Percentiles rank a stretch among this genome's conserved stretches.
These are phyloP conservation scores for Emericellopsis terricola DNA, from an alignment of 495 filamentous ascomycete genomes.

Conservation along the genomic window DNA sequence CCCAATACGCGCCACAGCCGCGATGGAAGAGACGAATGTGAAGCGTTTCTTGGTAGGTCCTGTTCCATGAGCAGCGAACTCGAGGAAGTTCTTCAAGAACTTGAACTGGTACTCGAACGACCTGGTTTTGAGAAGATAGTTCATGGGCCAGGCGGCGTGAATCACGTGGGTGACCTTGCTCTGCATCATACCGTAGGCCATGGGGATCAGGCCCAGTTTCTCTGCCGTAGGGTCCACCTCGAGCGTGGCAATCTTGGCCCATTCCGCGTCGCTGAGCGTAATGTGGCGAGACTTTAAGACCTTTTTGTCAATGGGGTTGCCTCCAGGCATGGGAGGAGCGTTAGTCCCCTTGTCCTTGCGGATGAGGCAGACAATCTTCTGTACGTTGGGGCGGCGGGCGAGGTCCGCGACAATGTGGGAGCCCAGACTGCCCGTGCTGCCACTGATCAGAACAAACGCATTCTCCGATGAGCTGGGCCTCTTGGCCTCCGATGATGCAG, in stretches of 20 bases:
- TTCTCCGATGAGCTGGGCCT: neutral
- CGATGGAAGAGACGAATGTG: conserved; percentile 11
- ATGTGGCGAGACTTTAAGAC: neutral
- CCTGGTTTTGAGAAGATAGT: conserved; percentile 14
- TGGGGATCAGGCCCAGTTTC: neutral
- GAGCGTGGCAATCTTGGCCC: neutral
- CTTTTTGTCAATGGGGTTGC: neutral
- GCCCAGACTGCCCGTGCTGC: neutral
- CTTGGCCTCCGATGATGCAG: neutral
- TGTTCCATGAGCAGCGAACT: conserved; percentile 7
- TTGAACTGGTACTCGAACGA: conserved; percentile 13
- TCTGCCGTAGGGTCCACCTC: neutral
- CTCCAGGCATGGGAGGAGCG: neutral
- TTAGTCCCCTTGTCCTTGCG: neutral
- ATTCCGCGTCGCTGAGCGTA: neutral
- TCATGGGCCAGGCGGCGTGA: conserved; percentile 19
- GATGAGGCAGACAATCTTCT: neutral
- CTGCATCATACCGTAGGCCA: neutral
- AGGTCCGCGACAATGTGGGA: neutral
- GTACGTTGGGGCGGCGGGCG: neutral
- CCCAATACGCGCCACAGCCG: conserved; percentile 8
- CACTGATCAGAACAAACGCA: neutral
- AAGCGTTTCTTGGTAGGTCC: conserved; percentile 5
- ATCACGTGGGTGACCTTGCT: conserved; percentile 7
- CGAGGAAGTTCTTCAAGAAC: conserved; percentile 10